Evolutionary conservation across 208 protist genomes (phyloP).

Genomic region (Wallacemonas rigidus): DNA sequence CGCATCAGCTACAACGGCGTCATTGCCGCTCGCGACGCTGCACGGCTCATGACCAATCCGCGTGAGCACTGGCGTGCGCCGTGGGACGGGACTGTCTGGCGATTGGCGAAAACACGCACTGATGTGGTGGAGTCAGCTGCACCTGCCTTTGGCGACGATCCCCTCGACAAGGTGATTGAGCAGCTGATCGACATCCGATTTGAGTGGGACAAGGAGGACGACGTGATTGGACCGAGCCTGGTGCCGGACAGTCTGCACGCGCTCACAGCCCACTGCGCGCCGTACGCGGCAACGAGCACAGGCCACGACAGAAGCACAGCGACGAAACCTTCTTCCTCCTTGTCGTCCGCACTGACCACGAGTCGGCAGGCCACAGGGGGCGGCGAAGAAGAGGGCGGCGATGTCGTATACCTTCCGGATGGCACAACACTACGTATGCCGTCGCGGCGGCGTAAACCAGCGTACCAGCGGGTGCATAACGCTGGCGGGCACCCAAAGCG

Average conservation of each 20-base stretch:
- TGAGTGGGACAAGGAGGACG: slow-evolving; percentile 83
- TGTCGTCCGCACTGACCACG: background rate
- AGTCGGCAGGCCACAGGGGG: background rate
- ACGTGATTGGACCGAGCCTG: slow-evolving; percentile 54
- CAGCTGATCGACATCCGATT: slow-evolving; percentile 78
- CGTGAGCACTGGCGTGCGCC: slow-evolving; percentile 50
- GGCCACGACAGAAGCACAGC: background rate
- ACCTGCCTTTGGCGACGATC: slow-evolving; percentile 69
- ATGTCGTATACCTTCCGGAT: slow-evolving; percentile 30
- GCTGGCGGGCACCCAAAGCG: slow-evolving; percentile 34
- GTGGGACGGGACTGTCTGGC: slow-evolving; percentile 47
- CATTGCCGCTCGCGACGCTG: slow-evolving; percentile 47
- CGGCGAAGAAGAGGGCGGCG: slow-evolving; percentile 5
- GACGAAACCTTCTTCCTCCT: background rate
- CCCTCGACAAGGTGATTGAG: slow-evolving; percentile 50
- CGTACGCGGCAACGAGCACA: slow-evolving; percentile 31
- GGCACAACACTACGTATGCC: slow-evolving; percentile 21
- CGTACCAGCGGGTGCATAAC: slow-evolving; percentile 19
- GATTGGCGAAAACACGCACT: slow-evolving; percentile 31
- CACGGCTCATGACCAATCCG: slow-evolving; percentile 68
- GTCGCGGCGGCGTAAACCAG: slow-evolving; percentile 11
- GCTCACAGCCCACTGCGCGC: slow-evolving; percentile 61
- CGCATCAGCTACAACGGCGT: slow-evolving; percentile 24
- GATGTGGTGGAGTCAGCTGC: slow-evolving; percentile 67
- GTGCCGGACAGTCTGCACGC: slow-evolving; percentile 56